Evolutionary conservation across 129 eudicot genomes (phyloP).

Genomic region (Artemisia tridentata): DNA sequence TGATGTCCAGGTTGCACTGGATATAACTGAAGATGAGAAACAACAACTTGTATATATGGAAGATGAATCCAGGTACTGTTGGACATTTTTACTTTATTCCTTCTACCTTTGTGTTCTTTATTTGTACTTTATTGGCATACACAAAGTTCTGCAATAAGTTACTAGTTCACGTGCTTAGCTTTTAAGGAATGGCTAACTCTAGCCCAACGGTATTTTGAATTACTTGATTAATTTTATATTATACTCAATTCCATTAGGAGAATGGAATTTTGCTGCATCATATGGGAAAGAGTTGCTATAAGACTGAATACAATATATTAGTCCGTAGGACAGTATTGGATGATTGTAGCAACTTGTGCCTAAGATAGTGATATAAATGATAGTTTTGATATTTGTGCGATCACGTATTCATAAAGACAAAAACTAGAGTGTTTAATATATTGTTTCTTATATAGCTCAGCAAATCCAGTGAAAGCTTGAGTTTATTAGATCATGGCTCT

Average conservation of each 20-base stretch:
- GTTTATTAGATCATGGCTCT: background rate
- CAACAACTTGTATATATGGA: conserved; percentile 55
- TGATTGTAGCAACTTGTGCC: conserved; percentile 13
- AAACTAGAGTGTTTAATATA: background rate
- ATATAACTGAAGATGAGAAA: conserved; percentile 74
- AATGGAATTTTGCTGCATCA: background rate
- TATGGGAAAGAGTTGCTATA: background rate
- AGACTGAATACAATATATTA: conserved; percentile 7
- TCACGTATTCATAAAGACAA: background rate
- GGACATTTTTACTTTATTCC: background rate
- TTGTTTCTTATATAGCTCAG: background rate
- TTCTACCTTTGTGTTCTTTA: background rate
- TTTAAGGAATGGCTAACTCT: background rate
- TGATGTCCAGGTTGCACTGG: conserved; percentile 68
- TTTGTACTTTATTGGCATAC: background rate
- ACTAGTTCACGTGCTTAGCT: conserved; percentile 3
- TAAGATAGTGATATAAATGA: background rate
- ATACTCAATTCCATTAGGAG: conserved; percentile 10
- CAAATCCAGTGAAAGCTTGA: background rate
- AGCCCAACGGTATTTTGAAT: background rate
- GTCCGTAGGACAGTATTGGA: background rate
- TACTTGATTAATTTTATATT: background rate
- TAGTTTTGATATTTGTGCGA: background rate
- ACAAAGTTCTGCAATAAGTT: background rate
- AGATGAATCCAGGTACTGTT: conserved; percentile 56